Evolutionary conservation across 140 eudicot genomes (phyloP), one percentile per base, ranked within the genome.

Genomic region (Anethum foeniculum): DNA sequence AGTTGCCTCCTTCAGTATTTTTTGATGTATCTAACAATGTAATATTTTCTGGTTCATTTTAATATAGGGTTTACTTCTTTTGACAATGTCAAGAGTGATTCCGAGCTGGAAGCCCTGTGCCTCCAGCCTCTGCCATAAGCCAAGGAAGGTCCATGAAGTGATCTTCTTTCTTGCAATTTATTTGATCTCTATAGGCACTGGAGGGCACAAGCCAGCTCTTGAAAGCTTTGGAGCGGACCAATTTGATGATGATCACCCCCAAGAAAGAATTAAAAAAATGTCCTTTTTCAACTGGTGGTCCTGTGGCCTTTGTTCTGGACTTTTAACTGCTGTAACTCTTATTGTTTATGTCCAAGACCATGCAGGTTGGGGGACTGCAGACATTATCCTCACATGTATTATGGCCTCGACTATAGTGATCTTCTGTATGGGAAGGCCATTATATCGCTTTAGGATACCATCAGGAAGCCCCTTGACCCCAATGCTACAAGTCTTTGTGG

Each of bases 141-240:
- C 88, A 8, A 86, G 84, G 56, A 87, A 74, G 25, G 34, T 85
- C 39, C 93, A 89, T 48, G 78, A 89, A 64, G 54, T 85, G 25
- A 36, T 76, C 48, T 85, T 89, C 84, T 89, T 87, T 79, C 25
- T 83, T 21, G 85, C 85, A 71, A 79, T 83, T 6, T 89, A 87
- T 81, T 44, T 81, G 4, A 82, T 89, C 34, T 83, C 93, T 41
- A 8, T 89, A 11, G 89, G 81, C 74, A 87, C 93, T 8, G 93
- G 91, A 74, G 93, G 93, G 36, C 72, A 78, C 83, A 87, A 85
- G 54, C 93, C 93, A 1, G 77, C 86, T 21, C 65, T 87, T 47
- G 91, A 89, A 79, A 87, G 91, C 89, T 89, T 89, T 25, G 90
- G 93, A 62, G 93, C 90, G 0, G 93, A 89, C 77, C 93, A 89